These are phyloP conservation scores for Rosa lucieae DNA, from an alignment of 306 rosid genomes.

Conservation along the genomic window DNA sequence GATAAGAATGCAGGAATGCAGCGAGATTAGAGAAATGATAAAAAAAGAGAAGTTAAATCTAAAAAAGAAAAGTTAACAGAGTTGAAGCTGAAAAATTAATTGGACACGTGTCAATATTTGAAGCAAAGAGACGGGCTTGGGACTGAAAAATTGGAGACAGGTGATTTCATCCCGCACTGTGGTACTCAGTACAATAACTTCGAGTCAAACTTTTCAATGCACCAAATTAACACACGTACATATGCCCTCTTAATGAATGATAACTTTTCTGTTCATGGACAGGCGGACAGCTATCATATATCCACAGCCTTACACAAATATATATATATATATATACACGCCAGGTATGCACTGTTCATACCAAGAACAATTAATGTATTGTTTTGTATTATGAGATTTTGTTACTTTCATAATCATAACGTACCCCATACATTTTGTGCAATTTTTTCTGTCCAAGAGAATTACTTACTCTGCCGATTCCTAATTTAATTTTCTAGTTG, in stretches of 20 bases:
- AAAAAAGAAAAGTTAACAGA: too few relatives aligned
- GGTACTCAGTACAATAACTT: too few relatives aligned
- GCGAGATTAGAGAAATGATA: too few relatives aligned
- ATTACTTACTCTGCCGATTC: not conserved
- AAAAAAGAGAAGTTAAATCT: too few relatives aligned
- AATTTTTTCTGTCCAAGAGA: not conserved
- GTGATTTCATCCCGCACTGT: too few relatives aligned
- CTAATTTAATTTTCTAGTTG: constrained; percentile 6
- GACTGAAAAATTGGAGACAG: too few relatives aligned
- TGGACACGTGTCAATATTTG: too few relatives aligned
- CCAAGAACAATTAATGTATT: not conserved
- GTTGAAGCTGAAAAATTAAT: too few relatives aligned
- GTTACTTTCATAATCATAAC: not conserved
- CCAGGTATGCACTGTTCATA: not conserved
- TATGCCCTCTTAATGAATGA: not conserved
- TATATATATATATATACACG: not conserved
- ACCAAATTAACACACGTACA: too few relatives aligned
- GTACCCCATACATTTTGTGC: not conserved
- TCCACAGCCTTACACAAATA: not conserved
- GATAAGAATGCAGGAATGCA: too few relatives aligned
- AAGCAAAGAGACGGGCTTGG: too few relatives aligned
- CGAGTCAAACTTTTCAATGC: too few relatives aligned
- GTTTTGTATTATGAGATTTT: not conserved
- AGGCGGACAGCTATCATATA: not conserved
- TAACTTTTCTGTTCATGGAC: not conserved